Evolutionary conservation across 768 basidiomycete species (phyloP).

Genomic region (Calocybe gangraenosa): DNA sequence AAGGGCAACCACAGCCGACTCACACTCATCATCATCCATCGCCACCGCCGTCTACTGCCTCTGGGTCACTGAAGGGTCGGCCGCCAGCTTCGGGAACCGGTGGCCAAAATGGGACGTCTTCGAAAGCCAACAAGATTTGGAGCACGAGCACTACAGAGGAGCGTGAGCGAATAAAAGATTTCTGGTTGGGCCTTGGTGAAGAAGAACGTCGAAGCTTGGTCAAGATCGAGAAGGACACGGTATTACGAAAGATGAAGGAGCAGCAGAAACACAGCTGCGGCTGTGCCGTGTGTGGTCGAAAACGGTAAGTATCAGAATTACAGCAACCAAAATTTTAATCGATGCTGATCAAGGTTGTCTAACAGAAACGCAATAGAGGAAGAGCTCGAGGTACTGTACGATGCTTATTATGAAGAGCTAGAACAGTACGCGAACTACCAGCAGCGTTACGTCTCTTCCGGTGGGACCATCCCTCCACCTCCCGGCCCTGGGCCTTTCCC

Average conservation of each 20-base stretch:
- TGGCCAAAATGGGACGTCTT: conserved; percentile 27
- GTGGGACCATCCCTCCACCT: conserved; percentile 85
- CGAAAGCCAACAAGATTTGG: conserved; percentile 85
- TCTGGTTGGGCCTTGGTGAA: conserved; percentile 94
- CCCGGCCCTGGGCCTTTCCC: conserved; percentile 98
- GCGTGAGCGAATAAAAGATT: conserved; percentile 95
- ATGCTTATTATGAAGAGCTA: conserved; percentile 99
- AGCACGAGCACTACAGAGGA: conserved; percentile 89
- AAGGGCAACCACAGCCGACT: conserved; percentile 30
- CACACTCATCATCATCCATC: conserved; percentile 38
- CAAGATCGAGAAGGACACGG: conserved; percentile 97
- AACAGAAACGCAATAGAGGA: conserved; percentile 94
- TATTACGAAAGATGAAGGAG: conserved; percentile 99
- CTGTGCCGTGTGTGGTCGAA: conserved; percentile 95
- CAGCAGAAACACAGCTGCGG: conserved; percentile 96
- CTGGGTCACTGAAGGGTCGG: conserved; percentile 23
- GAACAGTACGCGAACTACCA: conserved; percentile 98
- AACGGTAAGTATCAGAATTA: conserved; percentile 65
- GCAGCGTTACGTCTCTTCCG: conserved; percentile 90
- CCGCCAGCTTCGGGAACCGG: conserved; percentile 31
- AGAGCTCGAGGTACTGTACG: conserved; percentile 99
- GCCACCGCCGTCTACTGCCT: conserved; percentile 42
- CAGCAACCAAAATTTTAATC: conserved; percentile 16
- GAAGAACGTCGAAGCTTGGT: conserved; percentile 88
- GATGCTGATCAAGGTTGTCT: conserved; percentile 9